phyloP scores from a whole-genome alignment of 2,329 filamentous ascomycete species.

The Fusarium nodosum region DNA sequence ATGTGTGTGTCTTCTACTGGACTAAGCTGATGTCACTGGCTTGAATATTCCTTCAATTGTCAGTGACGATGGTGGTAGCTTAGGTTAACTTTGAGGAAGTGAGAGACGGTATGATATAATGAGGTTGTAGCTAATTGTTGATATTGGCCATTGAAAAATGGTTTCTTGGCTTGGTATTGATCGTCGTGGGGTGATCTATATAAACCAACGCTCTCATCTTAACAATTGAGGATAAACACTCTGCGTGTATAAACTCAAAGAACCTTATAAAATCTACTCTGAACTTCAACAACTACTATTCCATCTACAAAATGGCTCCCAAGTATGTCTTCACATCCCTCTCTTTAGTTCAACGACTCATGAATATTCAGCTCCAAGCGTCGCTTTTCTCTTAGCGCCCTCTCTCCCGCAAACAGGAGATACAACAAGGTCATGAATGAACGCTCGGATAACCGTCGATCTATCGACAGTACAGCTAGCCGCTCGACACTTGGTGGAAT shows the following conservation, averaged over 20 bases:
- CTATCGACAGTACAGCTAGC: constrained; percentile 18
- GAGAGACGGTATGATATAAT: neutral
- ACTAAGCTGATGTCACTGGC: constrained; percentile 17
- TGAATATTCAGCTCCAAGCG: neutral
- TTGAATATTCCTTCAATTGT: neutral
- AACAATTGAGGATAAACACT: rapidly evolving
- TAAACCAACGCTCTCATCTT: neutral
- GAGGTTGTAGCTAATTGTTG: neutral
- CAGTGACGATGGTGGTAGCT: neutral
- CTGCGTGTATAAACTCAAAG: rapidly evolving
- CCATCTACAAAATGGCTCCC: constrained; percentile 6
- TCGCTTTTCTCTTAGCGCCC: constrained; percentile 26
- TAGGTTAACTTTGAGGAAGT: neutral
- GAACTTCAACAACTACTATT: too few species aligned
- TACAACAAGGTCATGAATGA: constrained; percentile 32
- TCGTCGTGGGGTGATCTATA: neutral
- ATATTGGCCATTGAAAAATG: neutral
- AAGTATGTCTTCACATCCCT: neutral
- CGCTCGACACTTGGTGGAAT: constrained; percentile 14
- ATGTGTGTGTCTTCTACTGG: neutral
- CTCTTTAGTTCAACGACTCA: neutral
- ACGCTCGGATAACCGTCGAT: neutral
- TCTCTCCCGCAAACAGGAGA: constrained; percentile 16
- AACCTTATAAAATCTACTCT: rapidly evolving
- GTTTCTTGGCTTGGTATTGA: neutral